phyloP scores from a whole-genome alignment of 1,284 basidiomycete species.

The Austroboletus olivaceoglutinosus region DNA sequence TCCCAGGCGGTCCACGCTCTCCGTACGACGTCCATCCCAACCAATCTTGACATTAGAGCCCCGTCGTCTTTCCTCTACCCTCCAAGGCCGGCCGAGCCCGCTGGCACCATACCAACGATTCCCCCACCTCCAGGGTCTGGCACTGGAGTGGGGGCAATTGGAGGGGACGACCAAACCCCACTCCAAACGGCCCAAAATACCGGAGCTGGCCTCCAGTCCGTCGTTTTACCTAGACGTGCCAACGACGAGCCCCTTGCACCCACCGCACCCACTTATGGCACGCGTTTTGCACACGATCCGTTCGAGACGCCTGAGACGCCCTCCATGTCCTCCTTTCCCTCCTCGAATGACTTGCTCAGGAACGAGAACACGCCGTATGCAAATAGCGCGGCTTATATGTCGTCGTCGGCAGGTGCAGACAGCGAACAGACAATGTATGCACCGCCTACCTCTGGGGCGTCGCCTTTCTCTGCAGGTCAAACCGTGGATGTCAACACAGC shows the following conservation, averaged over 20 bases:
- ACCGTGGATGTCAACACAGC: neutral
- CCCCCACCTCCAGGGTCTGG: constrained; percentile 16
- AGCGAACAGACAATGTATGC: constrained; percentile 22
- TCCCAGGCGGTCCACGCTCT: constrained; percentile 52
- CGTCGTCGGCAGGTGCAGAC: constrained; percentile 8
- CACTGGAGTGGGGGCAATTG: neutral
- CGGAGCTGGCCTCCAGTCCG: constrained; percentile 13
- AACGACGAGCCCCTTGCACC: constrained; percentile 35
- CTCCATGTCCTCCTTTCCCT: constrained; percentile 25
- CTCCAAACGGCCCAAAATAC: constrained; percentile 4
- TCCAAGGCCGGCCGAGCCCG: constrained; percentile 11
- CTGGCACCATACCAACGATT: constrained; percentile 11
- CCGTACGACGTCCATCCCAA: constrained; percentile 22
- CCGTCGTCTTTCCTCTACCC: constrained; percentile 29
- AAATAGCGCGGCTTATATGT: neutral
- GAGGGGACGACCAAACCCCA: constrained; percentile 1
- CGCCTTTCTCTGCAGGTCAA: constrained; percentile 7
- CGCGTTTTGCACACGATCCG: constrained; percentile 16
- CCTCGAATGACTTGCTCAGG: constrained; percentile 17
- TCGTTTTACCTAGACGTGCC: constrained; percentile 24
- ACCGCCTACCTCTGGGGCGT: constrained; percentile 14
- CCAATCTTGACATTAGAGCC: constrained; percentile 21
- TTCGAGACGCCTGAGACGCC: constrained; percentile 32
- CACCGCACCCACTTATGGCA: constrained; percentile 15
- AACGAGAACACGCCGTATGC: constrained; percentile 5